phyloP scores from a whole-genome alignment of 2,329 filamentous ascomycete genomes.

The Fusarium poae region DNA sequence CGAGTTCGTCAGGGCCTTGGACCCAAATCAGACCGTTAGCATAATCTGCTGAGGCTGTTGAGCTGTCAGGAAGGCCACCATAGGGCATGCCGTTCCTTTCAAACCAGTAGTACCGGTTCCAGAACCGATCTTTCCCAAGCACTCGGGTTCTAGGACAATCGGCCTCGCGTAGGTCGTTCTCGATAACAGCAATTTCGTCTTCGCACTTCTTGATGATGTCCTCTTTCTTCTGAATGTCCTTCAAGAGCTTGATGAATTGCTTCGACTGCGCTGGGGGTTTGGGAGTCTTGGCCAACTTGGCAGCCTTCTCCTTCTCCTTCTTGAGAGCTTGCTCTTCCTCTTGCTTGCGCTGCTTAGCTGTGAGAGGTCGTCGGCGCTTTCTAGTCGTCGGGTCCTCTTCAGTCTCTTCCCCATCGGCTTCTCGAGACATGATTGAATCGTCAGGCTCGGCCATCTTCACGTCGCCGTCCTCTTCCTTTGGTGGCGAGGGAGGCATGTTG shows the following conservation, averaged over 20 bases:
- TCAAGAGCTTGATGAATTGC: conserved; percentile 87
- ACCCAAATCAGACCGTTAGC: conserved; percentile 97
- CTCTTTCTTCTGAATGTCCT: conserved; percentile 90
- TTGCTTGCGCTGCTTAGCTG: conserved; percentile 80
- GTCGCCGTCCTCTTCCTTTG: conserved; percentile 69
- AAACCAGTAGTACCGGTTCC: conserved; percentile 99
- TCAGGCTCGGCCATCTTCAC: conserved; percentile 74
- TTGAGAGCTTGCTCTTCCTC: conserved; percentile 78
- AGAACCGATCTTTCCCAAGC: conserved; percentile 94
- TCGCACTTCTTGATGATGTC: conserved; percentile 84
- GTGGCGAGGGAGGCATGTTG: conserved; percentile 75
- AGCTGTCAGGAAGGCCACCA: conserved; percentile 86
- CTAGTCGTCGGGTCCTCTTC: conserved; percentile 74
- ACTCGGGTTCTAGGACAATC: conserved; percentile 92
- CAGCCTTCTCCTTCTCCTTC: conserved; percentile 70
- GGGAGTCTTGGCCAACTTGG: conserved; percentile 73
- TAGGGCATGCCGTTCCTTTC: conserved; percentile 99
- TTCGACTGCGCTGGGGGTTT: conserved; percentile 83
- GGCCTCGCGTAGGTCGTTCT: conserved; percentile 93
- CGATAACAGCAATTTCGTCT: conserved; percentile 84
- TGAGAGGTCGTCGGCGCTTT: conserved; percentile 67
- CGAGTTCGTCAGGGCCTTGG: conserved; percentile 91
- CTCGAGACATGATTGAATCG: conserved; percentile 67
- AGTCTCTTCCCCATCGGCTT: conserved; percentile 76
- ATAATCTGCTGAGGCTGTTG: conserved; percentile 87